phyloP scores from a whole-genome alignment of 768 basidiomycete species.

The Kwoniella europaea region DNA sequence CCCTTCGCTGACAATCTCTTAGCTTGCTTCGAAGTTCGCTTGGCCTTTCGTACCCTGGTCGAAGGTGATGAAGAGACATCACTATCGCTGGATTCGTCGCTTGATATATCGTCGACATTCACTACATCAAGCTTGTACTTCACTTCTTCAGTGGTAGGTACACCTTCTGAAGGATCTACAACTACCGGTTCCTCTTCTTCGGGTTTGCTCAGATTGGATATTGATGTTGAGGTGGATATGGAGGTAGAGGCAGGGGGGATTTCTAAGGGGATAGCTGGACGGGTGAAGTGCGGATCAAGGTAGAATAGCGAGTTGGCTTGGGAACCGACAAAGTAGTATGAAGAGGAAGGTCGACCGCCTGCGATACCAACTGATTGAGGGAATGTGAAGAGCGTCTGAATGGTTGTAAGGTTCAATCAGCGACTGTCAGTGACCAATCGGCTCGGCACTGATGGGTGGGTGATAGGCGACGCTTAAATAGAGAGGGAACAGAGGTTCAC shows the following conservation, averaged over 20 bases:
- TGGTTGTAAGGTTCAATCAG: background rate
- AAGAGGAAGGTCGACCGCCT: conserved; percentile 93
- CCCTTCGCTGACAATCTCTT: conserved; percentile 12
- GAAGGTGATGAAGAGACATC: conserved; percentile 26
- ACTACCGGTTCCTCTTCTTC: conserved; percentile 23
- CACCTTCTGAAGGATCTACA: conserved; percentile 6
- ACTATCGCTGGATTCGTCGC: conserved; percentile 33
- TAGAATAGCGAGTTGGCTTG: conserved; percentile 79
- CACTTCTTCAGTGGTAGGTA: background rate
- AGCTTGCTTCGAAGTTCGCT: conserved; percentile 11
- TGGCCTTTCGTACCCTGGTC: conserved; percentile 1
- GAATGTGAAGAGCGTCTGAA: conserved; percentile 81
- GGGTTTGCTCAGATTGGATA: background rate
- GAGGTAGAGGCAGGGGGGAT: conserved; percentile 36
- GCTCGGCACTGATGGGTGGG: too few species aligned
- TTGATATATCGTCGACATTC: conserved; percentile 47
- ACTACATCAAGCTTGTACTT: conserved; percentile 40
- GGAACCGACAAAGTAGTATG: conserved; percentile 94
- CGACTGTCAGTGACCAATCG: background rate
- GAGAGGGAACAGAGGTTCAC: conserved; percentile 22
- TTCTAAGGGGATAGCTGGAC: conserved; percentile 72
- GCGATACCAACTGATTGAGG: conserved; percentile 97
- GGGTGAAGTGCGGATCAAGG: conserved; percentile 66
- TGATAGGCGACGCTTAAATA: too few species aligned
- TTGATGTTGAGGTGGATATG: background rate